Percentiles rank a stretch among this genome's conserved stretches.
Evolutionary conservation across 108 stramenopile species (phyloP).

Genomic region (Nitzschia sp.): DNA sequence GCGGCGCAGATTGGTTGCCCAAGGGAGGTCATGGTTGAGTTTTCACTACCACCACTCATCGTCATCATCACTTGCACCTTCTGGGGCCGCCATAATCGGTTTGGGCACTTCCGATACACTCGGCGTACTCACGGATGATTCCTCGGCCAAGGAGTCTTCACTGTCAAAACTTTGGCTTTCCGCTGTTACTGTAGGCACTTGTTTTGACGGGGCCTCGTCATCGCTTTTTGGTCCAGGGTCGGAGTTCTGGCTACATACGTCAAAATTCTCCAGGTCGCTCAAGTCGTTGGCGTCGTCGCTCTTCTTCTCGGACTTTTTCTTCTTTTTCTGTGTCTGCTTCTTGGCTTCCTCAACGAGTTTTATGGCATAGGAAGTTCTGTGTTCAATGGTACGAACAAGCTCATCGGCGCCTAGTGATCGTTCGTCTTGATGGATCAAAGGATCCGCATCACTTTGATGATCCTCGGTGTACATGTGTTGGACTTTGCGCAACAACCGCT

Average conservation of each 20-base stretch:
- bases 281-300: neutral
- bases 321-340: slow-evolving; percentile 3
- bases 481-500: neutral
- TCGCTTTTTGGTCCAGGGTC: neutral
- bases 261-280: neutral
- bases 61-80: neutral
- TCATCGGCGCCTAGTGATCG: neutral
- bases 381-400: neutral
- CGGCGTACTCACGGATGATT: no score
- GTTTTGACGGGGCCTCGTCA: neutral
- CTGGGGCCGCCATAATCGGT: neutral
- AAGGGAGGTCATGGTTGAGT: neutral
- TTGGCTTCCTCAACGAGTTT: neutral
- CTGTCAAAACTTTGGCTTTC: no score
- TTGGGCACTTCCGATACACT: no score
- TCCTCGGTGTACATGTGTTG: neutral
- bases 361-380: neutral
- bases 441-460: neutral
- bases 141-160: neutral
- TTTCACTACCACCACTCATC: slow-evolving; percentile 12
- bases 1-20: slow-evolving; percentile 2
- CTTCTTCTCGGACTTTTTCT: neutral
- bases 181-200: neutral
- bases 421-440: neutral
- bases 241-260: no score